phyloP scores from a whole-genome alignment of 1,139 yeast genomes.

The Protomyces inouyei region DNA sequence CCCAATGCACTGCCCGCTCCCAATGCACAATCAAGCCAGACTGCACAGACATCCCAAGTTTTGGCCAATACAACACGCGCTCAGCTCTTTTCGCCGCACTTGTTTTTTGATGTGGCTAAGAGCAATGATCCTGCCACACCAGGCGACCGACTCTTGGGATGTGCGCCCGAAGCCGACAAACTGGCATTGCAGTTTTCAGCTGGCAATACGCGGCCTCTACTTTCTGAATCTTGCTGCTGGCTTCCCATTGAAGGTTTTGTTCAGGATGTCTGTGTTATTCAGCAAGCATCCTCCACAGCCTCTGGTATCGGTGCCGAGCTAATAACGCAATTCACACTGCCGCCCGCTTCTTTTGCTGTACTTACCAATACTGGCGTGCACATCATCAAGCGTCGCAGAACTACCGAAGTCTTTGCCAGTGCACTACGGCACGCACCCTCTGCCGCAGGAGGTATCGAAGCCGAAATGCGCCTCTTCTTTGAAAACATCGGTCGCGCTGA shows the following conservation, averaged over 20 bases:
- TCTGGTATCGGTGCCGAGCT: slow-evolving; percentile 82
- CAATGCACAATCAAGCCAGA: neutral
- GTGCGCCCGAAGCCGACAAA: slow-evolving; percentile 75
- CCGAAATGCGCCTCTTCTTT: slow-evolving; percentile 44
- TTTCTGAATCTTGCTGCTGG: slow-evolving; percentile 74
- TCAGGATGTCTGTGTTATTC: slow-evolving; percentile 66
- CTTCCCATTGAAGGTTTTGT: slow-evolving; percentile 60
- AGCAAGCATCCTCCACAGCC: slow-evolving; percentile 55
- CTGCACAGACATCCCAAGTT: neutral
- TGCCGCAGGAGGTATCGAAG: slow-evolving; percentile 28
- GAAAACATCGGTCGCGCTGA: slow-evolving; percentile 62
- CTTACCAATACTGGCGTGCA: slow-evolving; percentile 75
- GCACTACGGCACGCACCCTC: slow-evolving; percentile 28
- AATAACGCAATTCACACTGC: slow-evolving; percentile 73
- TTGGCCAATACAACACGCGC: slow-evolving; percentile 33
- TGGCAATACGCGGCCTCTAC: slow-evolving; percentile 42
- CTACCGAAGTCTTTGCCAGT: slow-evolving; percentile 50
- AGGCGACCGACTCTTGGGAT: slow-evolving; percentile 55
- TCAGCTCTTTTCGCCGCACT: slow-evolving; percentile 73
- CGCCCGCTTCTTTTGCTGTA: slow-evolving; percentile 59
- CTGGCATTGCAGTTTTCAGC: slow-evolving; percentile 49
- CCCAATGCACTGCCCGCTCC: neutral
- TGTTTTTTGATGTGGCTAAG: slow-evolving; percentile 52
- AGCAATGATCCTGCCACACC: slow-evolving; percentile 36
- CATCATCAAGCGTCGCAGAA: slow-evolving; percentile 69